These are phyloP conservation scores for Daldinia vernicosa DNA, from an alignment of 495 filamentous ascomycete genomes.

Conservation along the genomic window DNA sequence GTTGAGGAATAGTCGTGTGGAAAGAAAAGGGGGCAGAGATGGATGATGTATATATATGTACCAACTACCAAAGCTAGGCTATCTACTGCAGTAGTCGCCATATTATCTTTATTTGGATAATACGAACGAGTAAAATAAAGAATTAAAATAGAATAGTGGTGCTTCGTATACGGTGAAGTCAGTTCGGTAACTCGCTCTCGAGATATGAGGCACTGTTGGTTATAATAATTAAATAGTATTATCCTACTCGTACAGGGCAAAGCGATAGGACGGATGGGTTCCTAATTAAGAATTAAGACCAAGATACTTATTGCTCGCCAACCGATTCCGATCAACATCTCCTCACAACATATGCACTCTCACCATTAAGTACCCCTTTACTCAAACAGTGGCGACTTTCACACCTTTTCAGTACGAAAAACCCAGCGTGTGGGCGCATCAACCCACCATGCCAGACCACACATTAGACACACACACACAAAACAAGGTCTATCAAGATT, in stretches of 20 bases:
- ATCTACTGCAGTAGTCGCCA: background rate
- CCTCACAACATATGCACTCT: background rate
- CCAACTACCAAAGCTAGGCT: background rate
- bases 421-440: background rate
- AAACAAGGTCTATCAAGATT: conserved; percentile 39
- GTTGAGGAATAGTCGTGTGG: conserved; percentile 38
- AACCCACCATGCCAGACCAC: background rate
- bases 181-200: no score
- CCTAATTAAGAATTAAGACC: no score
- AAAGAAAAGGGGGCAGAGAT: background rate
- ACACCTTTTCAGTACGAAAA: background rate
- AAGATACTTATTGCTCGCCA: no score
- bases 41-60: conserved; percentile 1
- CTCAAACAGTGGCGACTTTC: background rate
- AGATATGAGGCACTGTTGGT: no score
- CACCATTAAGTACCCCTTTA: background rate
- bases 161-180: background rate
- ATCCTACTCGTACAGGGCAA: no score
- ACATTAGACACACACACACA: background rate
- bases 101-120: background rate
- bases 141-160: background rate
- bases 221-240: no score
- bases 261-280: no score
- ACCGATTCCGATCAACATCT: background rate
- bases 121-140: background rate